phyloP scores from a whole-genome alignment of 768 basidiomycete species.

The Auricularia heimuer region DNA sequence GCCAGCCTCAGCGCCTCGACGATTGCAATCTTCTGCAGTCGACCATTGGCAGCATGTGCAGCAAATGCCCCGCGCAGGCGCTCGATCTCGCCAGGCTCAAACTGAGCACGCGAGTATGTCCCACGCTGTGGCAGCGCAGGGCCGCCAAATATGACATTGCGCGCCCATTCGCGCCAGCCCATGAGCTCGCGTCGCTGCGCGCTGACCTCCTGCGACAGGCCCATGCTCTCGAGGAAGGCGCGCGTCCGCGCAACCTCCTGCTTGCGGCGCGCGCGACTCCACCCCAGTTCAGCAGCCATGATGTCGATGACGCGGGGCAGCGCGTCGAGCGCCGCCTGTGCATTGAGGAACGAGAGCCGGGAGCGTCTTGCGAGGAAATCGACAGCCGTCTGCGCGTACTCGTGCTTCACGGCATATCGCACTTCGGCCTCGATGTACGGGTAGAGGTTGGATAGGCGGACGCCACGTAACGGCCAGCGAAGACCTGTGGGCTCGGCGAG shows the following conservation, averaged over 20 bases:
- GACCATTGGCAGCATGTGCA: constrained; percentile 23
- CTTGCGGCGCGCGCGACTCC: constrained; percentile 51
- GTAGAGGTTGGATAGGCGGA: constrained; percentile 58
- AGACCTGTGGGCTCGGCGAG: constrained; percentile 68
- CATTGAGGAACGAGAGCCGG: constrained; percentile 91
- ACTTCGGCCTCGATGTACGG: constrained; percentile 93
- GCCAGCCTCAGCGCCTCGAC: constrained; percentile 23
- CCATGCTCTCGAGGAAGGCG: constrained; percentile 76
- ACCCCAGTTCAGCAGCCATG: constrained; percentile 78
- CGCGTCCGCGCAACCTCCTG: constrained; percentile 51
- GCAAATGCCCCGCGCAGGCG: constrained; percentile 30
- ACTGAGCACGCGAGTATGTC: constrained; percentile 41
- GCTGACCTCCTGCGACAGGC: constrained; percentile 36
- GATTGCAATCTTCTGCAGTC: constrained; percentile 28
- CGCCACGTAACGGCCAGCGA: constrained; percentile 81
- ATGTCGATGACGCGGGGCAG: constrained; percentile 85
- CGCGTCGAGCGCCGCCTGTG: constrained; percentile 69
- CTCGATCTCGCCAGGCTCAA: constrained; percentile 42
- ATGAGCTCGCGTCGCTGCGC: constrained; percentile 18
- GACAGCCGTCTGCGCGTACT: constrained; percentile 86
- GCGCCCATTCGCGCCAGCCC: constrained; percentile 15
- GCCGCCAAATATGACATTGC: constrained; percentile 6
- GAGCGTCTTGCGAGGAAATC: constrained; percentile 91
- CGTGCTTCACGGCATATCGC: constrained; percentile 75
- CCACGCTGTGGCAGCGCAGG: constrained; percentile 12